Base-by-base conservation (phyloP, 2,329 filamentous ascomycete species). In the Hansfordia pulvinata region DNA sequence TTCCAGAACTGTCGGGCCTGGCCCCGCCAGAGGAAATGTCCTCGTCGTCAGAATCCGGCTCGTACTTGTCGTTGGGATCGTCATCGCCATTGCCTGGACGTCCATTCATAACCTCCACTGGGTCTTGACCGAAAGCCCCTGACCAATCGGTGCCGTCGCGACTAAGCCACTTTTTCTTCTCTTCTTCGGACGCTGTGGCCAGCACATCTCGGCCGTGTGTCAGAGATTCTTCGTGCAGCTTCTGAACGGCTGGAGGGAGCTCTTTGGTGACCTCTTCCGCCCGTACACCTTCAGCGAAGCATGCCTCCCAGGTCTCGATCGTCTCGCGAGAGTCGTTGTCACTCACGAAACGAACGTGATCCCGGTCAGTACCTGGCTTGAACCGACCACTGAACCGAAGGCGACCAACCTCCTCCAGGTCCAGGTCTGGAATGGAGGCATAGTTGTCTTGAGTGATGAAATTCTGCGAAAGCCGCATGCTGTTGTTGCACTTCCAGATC, bases 231-330 rank as follows among this genome's bases (percentile, higher is more conserved):
- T 93, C 81, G 47, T 96, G 88, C 8, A 93, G 60, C 40, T 77
- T 65, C 48, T 80, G 71, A 0, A 88, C 65, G 8, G 69, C 55
- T 1, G 75, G 69, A 0, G 85, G 82, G 1, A 93, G 60, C 42
- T 92, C 78, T 14, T 74, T 66, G 8, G 67, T 58, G 1, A 94
- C 83, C 16, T 72, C 66, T 29, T 75, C 68, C 10, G 63, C 54
- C 3, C 90, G 73, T 0, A 93, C 82, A 9, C 88, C 88, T 50
- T 96, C 86, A 0, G 84, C 74, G 20, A 79, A 71, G 48, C 88
- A 94, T 1, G 85, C 82, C 50, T 94, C 85, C 84, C 86, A 96
- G 0, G 79, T 81, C 55, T 96, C 88, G 36, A 83, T 93, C 0
- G 86, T 94, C 58, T 96, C 90, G 17, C 88, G 76, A 2, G 79